phyloP scores from a whole-genome alignment of 1,284 basidiomycete species.

The Phellinidium pouzarii region DNA sequence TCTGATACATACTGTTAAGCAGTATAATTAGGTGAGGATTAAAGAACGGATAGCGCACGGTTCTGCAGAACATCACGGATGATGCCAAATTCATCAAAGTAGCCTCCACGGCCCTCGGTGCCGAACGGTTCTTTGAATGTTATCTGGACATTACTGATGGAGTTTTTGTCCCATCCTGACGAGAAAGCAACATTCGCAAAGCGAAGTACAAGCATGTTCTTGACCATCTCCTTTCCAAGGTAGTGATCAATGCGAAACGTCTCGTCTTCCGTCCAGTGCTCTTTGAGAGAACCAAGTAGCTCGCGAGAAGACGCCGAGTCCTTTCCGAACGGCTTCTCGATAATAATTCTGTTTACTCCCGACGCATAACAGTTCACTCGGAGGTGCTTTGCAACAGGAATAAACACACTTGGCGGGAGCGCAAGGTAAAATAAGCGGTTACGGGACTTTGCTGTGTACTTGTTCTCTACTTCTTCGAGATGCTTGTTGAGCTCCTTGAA shows the following conservation, averaged over 20 bases:
- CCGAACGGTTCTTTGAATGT: constrained; percentile 98
- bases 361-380: constrained; percentile 77
- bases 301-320: constrained; percentile 82
- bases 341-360: constrained; percentile 84
- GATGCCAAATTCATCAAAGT: constrained; percentile 98
- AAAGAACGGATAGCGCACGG: constrained; percentile 51
- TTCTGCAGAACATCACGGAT: constrained; percentile 96
- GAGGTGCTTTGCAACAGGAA: constrained; percentile 77
- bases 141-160: constrained; percentile 92
- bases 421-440: constrained; percentile 93
- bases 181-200: constrained; percentile 90
- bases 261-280: constrained; percentile 90
- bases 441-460: constrained; percentile 53
- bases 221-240: constrained; percentile 98
- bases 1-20: constrained; percentile 44
- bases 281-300: constrained; percentile 74
- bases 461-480: constrained; percentile 71
- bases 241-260: constrained; percentile 98
- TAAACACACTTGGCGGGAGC: constrained; percentile 90
- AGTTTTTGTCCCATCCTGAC: constrained; percentile 89
- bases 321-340: constrained; percentile 97
- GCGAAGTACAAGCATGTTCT: constrained; percentile 89
- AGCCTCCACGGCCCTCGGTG: constrained; percentile 93
- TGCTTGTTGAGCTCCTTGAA: constrained; percentile 75
- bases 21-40: constrained; percentile 13